Percentiles rank a stretch among this genome's conserved stretches.
Evolutionary conservation across 78 protist species (phyloP).

Genomic region (Dictyostelium brefeldianum): DNA sequence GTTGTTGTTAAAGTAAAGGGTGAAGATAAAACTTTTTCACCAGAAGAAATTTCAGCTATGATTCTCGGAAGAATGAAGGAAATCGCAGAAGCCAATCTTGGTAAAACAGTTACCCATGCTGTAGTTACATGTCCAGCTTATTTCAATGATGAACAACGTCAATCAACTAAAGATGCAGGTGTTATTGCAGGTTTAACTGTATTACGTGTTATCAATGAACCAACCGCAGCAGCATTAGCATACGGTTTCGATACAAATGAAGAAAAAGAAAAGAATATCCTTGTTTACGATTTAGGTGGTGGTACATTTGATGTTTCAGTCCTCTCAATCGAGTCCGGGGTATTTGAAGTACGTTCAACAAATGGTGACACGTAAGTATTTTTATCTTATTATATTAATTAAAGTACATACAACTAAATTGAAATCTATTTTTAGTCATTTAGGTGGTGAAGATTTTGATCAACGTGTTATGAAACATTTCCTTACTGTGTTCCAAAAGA

Average conservation of each 20-base stretch:
- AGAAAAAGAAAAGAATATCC: slow-evolving; percentile 93
- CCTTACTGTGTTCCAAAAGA: slow-evolving; percentile 90
- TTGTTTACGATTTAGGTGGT: slow-evolving; percentile 99
- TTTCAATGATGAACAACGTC: slow-evolving; percentile 99
- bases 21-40: slow-evolving; percentile 89
- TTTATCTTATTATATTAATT: too few species aligned
- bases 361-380: slow-evolving; percentile 99
- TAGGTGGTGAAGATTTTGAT: slow-evolving; percentile 99
- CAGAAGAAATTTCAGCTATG: slow-evolving; percentile 99
- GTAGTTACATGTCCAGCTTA: slow-evolving; percentile 98
- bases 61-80: slow-evolving; percentile 94
- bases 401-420: too few species aligned
- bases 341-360: slow-evolving; percentile 99
- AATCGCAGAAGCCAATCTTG: slow-evolving; percentile 93
- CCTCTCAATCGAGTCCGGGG: slow-evolving; percentile 97
- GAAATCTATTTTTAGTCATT: too few species aligned
- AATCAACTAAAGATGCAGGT: slow-evolving; percentile 99
- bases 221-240: slow-evolving; percentile 99
- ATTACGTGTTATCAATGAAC: slow-evolving; percentile 99
- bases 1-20: slow-evolving; percentile 92
- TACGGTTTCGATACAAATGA: slow-evolving; percentile 89
- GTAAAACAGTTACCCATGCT: slow-evolving; percentile 84
- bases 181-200: slow-evolving; percentile 98
- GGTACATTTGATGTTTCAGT: slow-evolving; percentile 99
- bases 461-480: slow-evolving; percentile 96